phyloP scores from a whole-genome alignment of 2,329 filamentous ascomycete species.

The Curvularia spicifera region DNA sequence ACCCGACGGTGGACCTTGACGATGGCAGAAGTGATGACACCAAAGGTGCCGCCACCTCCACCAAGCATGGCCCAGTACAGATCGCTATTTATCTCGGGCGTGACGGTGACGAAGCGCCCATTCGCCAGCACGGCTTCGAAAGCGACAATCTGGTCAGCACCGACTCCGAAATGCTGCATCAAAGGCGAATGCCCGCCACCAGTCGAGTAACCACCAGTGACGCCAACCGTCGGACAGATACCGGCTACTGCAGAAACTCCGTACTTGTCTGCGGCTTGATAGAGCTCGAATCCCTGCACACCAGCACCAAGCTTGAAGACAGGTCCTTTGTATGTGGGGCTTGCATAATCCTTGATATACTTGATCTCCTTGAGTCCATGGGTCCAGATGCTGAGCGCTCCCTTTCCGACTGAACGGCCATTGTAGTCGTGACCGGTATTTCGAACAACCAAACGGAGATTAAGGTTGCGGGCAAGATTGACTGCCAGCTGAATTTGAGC shows the following conservation, averaged over 20 bases:
- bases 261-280: constrained; percentile 38
- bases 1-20: constrained; percentile 43
- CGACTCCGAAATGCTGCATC: constrained; percentile 53
- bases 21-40: constrained; percentile 44
- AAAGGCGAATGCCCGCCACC: constrained; percentile 64
- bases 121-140: constrained; percentile 44
- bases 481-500: constrained; percentile 44
- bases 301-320: constrained; percentile 44
- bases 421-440: constrained; percentile 46
- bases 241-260: constrained; percentile 37
- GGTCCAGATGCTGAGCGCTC: constrained; percentile 40
- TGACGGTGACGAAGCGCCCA: constrained; percentile 36
- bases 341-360: constrained; percentile 37
- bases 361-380: constrained; percentile 41
- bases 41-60: constrained; percentile 46
- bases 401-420: constrained; percentile 37
- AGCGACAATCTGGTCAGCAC: constrained; percentile 46
- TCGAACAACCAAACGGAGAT: constrained; percentile 42
- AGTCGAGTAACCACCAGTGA: constrained; percentile 50
- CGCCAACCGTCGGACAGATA: constrained; percentile 59
- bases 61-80: constrained; percentile 51
- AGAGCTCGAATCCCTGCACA: constrained; percentile 41
- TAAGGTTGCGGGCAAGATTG: constrained; percentile 40
- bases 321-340: constrained; percentile 33
- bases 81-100: constrained; percentile 43